phyloP scores from a whole-genome alignment of 202 grass and related monocot genomes.

The Cymbopogon flexuosus region DNA sequence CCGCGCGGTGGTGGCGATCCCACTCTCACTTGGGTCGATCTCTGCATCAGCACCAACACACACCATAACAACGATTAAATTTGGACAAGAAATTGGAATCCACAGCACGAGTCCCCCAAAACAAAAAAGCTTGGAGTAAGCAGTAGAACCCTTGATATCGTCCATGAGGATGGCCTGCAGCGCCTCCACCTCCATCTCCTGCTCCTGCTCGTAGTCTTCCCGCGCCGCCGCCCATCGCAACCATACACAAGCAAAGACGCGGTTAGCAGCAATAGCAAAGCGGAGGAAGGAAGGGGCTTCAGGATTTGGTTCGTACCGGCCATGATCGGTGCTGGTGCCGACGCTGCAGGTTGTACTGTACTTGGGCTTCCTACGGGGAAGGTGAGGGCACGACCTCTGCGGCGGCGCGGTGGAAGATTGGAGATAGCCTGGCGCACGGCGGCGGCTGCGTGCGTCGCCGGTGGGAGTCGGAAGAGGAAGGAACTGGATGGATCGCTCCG shows the following conservation, averaged over 20 bases:
- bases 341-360: background rate
- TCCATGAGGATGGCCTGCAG: slow-evolving; percentile 97
- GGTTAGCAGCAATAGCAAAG: slow-evolving; percentile 30
- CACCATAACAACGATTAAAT: background rate
- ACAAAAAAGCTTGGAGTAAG: slow-evolving; percentile 1
- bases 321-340: slow-evolving; percentile 37
- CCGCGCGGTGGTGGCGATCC: slow-evolving; percentile 53
- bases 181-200: slow-evolving; percentile 97
- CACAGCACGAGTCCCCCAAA: background rate
- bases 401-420: background rate
- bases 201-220: slow-evolving; percentile 85
- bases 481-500: background rate
- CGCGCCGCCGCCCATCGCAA: background rate
- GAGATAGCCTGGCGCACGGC: background rate
- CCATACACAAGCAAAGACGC: background rate
- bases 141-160: slow-evolving; percentile 63
- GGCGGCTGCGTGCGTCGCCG: slow-evolving; percentile 16
- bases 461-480: background rate
- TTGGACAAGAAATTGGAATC: background rate
- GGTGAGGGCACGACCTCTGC: background rate
- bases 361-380: background rate
- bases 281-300: background rate
- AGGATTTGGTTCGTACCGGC: slow-evolving; percentile 43
- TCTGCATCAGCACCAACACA: slow-evolving; percentile 44
- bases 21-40: slow-evolving; percentile 82